A percentile compares a stretch with the other conserved stretches of the same genome.
Evolutionary conservation across 768 basidiomycete genomes (phyloP).

Genomic region (Boletus barrowsii): DNA sequence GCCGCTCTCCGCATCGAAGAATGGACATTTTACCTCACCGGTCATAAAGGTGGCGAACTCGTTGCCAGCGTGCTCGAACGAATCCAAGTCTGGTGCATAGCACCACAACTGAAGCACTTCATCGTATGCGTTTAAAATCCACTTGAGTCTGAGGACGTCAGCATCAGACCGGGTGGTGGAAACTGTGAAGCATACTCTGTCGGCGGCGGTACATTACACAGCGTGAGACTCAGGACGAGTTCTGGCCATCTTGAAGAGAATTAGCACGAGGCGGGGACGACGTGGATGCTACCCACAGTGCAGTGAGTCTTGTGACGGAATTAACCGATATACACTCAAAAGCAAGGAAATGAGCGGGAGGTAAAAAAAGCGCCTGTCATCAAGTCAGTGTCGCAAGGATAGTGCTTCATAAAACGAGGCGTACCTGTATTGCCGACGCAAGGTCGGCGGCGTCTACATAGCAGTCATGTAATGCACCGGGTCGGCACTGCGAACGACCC

Average conservation of each 20-base stretch:
- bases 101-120: slow-evolving; percentile 64
- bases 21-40: slow-evolving; percentile 46
- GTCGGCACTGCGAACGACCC: slow-evolving; percentile 55
- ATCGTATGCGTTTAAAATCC: slow-evolving; percentile 58
- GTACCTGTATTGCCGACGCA: slow-evolving; percentile 60
- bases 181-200: slow-evolving; percentile 49
- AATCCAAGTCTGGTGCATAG: slow-evolving; percentile 61
- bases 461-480: slow-evolving; percentile 58
- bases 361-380: slow-evolving; percentile 54
- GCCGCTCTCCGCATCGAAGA: neutral
- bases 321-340: slow-evolving; percentile 58
- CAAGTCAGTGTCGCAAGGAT: neutral
- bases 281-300: slow-evolving; percentile 46
- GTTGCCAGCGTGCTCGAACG: slow-evolving; percentile 62
- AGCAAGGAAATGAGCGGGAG: slow-evolving; percentile 69
- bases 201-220: slow-evolving; percentile 66
- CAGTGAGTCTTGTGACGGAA: slow-evolving; percentile 60
- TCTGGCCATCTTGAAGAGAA: slow-evolving; percentile 60
- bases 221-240: slow-evolving; percentile 60
- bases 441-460: slow-evolving; percentile 82
- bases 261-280: slow-evolving; percentile 7
- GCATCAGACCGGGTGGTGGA: neutral
- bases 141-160: slow-evolving; percentile 46
- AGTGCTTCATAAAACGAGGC: slow-evolving; percentile 18
- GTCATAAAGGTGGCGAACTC: slow-evolving; percentile 57